Conservation (phyloP, 805 yeast genomes). For the Candida pseudoglaebosa region DNA sequence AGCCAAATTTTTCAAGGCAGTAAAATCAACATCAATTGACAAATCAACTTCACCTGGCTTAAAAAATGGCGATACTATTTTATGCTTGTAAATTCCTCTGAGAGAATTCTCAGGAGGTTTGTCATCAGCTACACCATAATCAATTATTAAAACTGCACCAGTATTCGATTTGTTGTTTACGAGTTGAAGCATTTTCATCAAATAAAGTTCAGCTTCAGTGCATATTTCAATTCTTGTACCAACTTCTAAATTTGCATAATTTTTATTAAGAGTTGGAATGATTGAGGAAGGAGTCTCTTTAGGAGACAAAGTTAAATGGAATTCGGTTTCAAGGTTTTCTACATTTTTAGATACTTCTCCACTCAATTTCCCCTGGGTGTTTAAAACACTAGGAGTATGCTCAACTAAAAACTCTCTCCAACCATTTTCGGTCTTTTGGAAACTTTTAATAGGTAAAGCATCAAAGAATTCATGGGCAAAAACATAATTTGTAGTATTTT, state of each 20-base stretch:
- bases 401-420: conserved; percentile 82
- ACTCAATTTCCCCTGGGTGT: conserved; percentile 28
- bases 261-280: conserved; percentile 46
- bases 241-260: conserved; percentile 52
- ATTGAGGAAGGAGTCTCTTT: conserved; percentile 59
- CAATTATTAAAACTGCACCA: conserved; percentile 73
- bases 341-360: conserved; percentile 11
- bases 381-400: conserved; percentile 35
- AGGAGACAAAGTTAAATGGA: conserved; percentile 55
- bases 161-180: conserved; percentile 32
- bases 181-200: conserved; percentile 49
- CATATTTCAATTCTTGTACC: conserved; percentile 68
- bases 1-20: conserved; percentile 38
- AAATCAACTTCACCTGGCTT: conserved; percentile 78
- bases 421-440: conserved; percentile 56
- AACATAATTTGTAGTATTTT: conserved; percentile 50
- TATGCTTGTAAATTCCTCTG: conserved; percentile 70
- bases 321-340: conserved; percentile 29
- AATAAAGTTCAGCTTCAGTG: conserved; percentile 63
- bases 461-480: conserved; percentile 87
- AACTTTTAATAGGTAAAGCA: conserved; percentile 75
- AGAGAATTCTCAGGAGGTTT: conserved; percentile 64
- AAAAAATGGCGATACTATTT: conserved; percentile 69
- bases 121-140: conserved; percentile 63
- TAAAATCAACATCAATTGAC: conserved; percentile 81